Base-by-base conservation (phyloP, 192 early-diverging fungal genomes). In the Backusella australiensis region DNA sequence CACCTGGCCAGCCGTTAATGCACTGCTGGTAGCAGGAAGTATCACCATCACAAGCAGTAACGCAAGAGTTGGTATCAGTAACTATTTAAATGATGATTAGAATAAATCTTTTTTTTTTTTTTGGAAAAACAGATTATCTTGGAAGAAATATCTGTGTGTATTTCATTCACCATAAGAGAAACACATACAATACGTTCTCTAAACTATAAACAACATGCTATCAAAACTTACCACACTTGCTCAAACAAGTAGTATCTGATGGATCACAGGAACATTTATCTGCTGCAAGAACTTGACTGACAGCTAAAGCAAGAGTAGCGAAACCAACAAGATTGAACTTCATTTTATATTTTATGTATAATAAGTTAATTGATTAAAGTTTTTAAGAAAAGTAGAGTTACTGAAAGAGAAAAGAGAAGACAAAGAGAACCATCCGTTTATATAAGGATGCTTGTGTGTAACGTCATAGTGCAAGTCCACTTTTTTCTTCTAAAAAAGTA, bases 171-270 rank as follows among this genome's bases (percentile, higher is more conserved):
- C 19, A 53, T 26, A 12, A 59, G 23, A 26, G 8, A 63, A 14
- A 29, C 11, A 63, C 23, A 63, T 12, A 26, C 8, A 3, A 63
- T 26, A 59, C 53, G 17, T 0, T 23, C 21, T 12, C 8, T 8
- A 59, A 59, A 59, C 7, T 23, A 7, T 26, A 59, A 23, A 26
- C 21, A 59, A 59, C 5, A 3, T 9, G 26, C 21, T 29, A 63
- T 29, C 12, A 26, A 63, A 63, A 72, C 26, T 72, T 72, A 72
- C 70, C 70, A 72, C 70, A 72, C 42, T 72, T 72, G 42, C 29
- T 34, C 7, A 72, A 26, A 29, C 70, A 72, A 29, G 39, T 72
- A 9, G 39, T 39, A 32, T 72, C 70, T 44, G 44, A 32, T 11
- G 70, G 23, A 19, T 26, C 14, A 44, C 70, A 72, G 44, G 39